phyloP scores from a whole-genome alignment of 495 filamentous ascomycete species.

The Aspergillus cristatus region DNA sequence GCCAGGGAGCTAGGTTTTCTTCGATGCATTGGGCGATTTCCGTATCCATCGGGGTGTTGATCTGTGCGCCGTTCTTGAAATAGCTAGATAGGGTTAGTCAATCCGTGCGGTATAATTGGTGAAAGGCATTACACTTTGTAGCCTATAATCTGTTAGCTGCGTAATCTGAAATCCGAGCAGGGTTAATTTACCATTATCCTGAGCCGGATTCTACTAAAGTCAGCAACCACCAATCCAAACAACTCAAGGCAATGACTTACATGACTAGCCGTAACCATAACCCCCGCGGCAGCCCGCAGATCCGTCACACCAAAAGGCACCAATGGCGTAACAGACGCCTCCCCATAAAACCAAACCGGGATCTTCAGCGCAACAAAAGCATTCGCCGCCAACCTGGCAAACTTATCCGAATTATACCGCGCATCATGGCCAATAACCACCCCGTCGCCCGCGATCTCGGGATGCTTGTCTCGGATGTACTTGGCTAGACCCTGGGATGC shows the following conservation, averaged over 20 bases:
- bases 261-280: slow-evolving; percentile 68
- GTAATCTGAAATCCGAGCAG: not conserved
- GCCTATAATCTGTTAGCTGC: slow-evolving; percentile 24
- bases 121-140: slow-evolving; percentile 59
- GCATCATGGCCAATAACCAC: slow-evolving; percentile 63
- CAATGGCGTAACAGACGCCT: slow-evolving; percentile 51
- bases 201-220: slow-evolving; percentile 47
- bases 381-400: slow-evolving; percentile 54
- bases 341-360: slow-evolving; percentile 51
- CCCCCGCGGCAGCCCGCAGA: slow-evolving; percentile 50
- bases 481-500: slow-evolving; percentile 62
- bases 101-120: slow-evolving; percentile 1
- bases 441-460: slow-evolving; percentile 31
- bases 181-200: slow-evolving; percentile 48
- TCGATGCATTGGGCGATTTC: slow-evolving; percentile 53
- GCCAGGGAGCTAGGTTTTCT: slow-evolving; percentile 46
- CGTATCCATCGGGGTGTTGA: slow-evolving; percentile 54
- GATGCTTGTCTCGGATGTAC: slow-evolving; percentile 41
- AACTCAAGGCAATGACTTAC: slow-evolving; percentile 16
- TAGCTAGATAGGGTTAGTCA: slow-evolving; percentile 35
- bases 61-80: slow-evolving; percentile 61
- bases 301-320: slow-evolving; percentile 58
- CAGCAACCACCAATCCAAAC: slow-evolving; percentile 7
- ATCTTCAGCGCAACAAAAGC: slow-evolving; percentile 55
- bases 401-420: slow-evolving; percentile 56